Conservation (phyloP, 2,329 filamentous ascomycete species). For the Colletotrichum brevisporum region DNA sequence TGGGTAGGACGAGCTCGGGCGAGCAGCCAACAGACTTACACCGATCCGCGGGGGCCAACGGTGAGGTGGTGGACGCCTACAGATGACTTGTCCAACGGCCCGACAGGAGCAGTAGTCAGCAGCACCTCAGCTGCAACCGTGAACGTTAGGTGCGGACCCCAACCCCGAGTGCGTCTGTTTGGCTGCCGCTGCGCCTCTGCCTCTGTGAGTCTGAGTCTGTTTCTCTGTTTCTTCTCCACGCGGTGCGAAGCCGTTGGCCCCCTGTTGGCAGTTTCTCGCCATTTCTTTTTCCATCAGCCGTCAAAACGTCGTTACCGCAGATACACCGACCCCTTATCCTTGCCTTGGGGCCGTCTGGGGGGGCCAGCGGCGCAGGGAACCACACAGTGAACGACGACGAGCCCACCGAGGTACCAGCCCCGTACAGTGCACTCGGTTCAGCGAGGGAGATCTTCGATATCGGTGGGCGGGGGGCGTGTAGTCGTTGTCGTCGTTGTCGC, state of each 20-base stretch:
- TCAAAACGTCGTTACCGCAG: conserved; percentile 36
- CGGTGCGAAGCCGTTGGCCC: too few species aligned
- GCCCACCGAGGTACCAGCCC: conserved; percentile 13
- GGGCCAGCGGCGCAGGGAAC: neutral
- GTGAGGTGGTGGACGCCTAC: neutral
- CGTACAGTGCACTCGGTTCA: conserved; percentile 37
- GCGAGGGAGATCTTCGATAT: conserved; percentile 35
- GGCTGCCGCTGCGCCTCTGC: too few species aligned
- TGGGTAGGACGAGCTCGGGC: neutral
- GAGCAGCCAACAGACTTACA: conserved; percentile 27
- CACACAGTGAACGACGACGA: conserved; percentile 30
- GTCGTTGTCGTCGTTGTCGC: too few species aligned
- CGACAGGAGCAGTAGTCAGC: conserved; percentile 24
- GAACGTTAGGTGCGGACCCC: conserved; percentile 2
- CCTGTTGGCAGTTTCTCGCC: conserved; percentile 16
- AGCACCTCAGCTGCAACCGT: conserved; percentile 6
- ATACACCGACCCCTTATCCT: conserved; percentile 31
- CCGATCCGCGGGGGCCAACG: conserved; percentile 14
- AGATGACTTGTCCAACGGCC: conserved; percentile 17
- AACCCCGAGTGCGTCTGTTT: neutral
- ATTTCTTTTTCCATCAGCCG: conserved; percentile 32
- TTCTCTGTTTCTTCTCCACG: neutral
- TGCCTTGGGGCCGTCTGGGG: conserved; percentile 14
- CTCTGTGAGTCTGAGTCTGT: too few species aligned
- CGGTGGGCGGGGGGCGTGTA: neutral